Evolutionary conservation across 768 basidiomycete genomes (phyloP).

Genomic region (Lactarius vividus): DNA sequence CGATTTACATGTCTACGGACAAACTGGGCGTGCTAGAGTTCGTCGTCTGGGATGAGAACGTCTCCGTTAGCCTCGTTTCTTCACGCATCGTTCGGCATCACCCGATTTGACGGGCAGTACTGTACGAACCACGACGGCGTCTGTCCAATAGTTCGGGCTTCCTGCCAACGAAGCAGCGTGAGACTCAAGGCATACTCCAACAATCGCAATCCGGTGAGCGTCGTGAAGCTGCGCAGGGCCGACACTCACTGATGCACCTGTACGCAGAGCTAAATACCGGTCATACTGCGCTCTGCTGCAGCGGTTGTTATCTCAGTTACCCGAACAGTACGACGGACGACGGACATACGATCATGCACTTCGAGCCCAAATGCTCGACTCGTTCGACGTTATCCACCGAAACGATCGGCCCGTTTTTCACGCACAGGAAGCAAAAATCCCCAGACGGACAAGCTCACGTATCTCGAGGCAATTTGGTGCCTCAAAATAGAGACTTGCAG

Average conservation of each 20-base stretch:
- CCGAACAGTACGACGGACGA: slow-evolving; percentile 90
- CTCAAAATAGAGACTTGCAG: slow-evolving; percentile 81
- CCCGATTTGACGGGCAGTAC: slow-evolving; percentile 10
- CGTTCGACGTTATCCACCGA: slow-evolving; percentile 83
- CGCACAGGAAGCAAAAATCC: slow-evolving; percentile 61
- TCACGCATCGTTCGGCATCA: slow-evolving; percentile 35
- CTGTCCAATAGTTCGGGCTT: slow-evolving; percentile 63
- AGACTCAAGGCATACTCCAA: slow-evolving; percentile 71
- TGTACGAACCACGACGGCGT: slow-evolving; percentile 19
- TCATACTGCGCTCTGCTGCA: slow-evolving; percentile 90
- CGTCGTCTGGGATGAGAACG: too few relatives aligned
- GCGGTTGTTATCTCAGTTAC: slow-evolving; percentile 85
- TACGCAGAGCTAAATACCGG: slow-evolving; percentile 81
- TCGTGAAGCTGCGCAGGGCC: too few relatives aligned
- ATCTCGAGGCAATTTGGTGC: slow-evolving; percentile 78
- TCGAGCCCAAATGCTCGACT: slow-evolving; percentile 96
- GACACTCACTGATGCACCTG: slow-evolving; percentile 8
- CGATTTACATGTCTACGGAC: slow-evolving; percentile 75
- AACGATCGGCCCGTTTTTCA: slow-evolving; percentile 84
- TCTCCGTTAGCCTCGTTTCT: slow-evolving; percentile 41
- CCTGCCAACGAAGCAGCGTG: slow-evolving; percentile 62
- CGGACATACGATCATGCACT: slow-evolving; percentile 63
- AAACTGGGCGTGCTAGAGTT: slow-evolving; percentile 51
- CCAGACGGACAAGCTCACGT: slow-evolving; percentile 41
- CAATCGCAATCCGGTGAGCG: slow-evolving; percentile 22